Base-by-base conservation (phyloP, 345 rosid species). In the Eucalyptus tenuipes region DNA sequence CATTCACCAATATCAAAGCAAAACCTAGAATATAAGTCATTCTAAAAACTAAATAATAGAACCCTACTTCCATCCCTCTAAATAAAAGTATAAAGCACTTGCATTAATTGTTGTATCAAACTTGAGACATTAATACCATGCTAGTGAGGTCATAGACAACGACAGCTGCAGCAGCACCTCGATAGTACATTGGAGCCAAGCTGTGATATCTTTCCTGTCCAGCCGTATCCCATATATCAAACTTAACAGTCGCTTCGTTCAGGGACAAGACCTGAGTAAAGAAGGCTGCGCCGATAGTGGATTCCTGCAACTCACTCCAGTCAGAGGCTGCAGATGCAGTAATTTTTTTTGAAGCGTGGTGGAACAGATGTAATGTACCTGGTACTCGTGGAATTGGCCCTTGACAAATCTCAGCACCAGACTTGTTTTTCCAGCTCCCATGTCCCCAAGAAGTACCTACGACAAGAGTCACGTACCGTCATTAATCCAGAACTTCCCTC, bases 131-230 rank as follows among this genome's bases (percentile, higher is more conserved):
- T 50, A 53, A 8, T 94, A 96, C 97, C 96, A 75, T 93, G 98
- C 95, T 94, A 55, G 96, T 94, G 90, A 96, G 91, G 89, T 95
- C 98, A 87, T 96, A 94, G 85, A 94, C 96, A 90, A 95, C 97
- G 79, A 95, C 95, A 88, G 98, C 98, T 45, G 95, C 97, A 40
- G 98, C 96, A 42, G 98, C 97, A 52, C 98, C 97, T 3, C 97
- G 96, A 80, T 95, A 96, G 90, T 96, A 96, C 96, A 96, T 95
- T 6, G 98, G 98, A 89, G 98, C 97, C 93, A 96, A 93, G 91
- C 98, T 95, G 89, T 95, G 95, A 90, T 96, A 96, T 55, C 98
- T 89, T 89, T 96, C 98, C 92, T 96, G 98, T 53, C 97, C 98
- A 33, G 98, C 97, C 4, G 96, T 95, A 90, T 96, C 97, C 97